Conservation (phyloP, 169 alveolate genomes). For the Haemoproteus tartakovskyi region DNA sequence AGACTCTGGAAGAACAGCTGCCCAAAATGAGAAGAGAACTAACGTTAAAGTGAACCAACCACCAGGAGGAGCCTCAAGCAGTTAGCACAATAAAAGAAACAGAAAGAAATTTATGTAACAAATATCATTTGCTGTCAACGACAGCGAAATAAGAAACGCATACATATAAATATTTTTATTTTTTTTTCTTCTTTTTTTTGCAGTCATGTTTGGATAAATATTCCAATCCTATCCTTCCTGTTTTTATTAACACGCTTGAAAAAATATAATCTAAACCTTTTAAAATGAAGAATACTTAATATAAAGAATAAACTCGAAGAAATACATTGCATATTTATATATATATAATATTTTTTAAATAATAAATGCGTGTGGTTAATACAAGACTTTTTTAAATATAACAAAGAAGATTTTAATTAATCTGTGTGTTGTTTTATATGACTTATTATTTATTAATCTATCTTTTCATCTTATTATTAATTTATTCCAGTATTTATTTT, state of each 20-base stretch:
- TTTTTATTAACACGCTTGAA: neutral
- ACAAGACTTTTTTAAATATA: no score
- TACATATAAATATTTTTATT: neutral
- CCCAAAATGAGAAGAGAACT: constrained; percentile 19
- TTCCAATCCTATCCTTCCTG: neutral
- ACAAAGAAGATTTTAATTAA: no score
- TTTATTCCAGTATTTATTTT: no score
- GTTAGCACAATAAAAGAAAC: constrained; percentile 31
- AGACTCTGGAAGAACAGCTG: constrained; percentile 1
- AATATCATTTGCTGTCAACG: constrained; percentile 33
- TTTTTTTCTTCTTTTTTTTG: neutral
- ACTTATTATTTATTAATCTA: no score
- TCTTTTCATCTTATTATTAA: no score
- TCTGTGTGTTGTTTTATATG: no score
- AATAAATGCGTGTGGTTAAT: no score
- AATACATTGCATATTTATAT: no score
- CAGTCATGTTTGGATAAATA: neutral
- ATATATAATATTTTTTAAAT: no score
- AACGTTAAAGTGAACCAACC: constrained; percentile 67
- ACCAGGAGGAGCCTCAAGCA: constrained; percentile 79
- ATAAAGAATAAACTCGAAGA: no score
- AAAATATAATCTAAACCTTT: neutral
- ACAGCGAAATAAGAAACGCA: no score
- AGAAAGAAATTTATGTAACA: neutral
- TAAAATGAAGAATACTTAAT: neutral